phyloP scores from a whole-genome alignment of 1,284 basidiomycete genomes.

The Rhodotorula sp. region DNA sequence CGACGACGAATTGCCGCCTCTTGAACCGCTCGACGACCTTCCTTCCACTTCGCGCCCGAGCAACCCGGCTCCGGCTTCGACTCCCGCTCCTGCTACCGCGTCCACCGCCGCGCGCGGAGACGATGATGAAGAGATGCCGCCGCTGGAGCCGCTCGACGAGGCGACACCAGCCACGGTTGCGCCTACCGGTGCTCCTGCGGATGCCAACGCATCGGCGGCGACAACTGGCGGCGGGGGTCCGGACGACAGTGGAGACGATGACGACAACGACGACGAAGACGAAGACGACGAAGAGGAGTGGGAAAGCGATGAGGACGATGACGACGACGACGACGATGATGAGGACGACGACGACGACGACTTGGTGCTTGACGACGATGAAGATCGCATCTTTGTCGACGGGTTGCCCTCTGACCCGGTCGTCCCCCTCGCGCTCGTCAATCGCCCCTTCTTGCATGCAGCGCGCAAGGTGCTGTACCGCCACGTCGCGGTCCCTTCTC shows the following conservation, averaged over 20 bases:
- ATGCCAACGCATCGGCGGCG: no score
- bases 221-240: not conserved
- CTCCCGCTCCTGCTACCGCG: not conserved
- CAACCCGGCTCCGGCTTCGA: not conserved
- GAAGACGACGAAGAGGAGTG: not conserved
- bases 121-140: conserved; percentile 1
- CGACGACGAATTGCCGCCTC: conserved; percentile 13
- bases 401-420: conserved; percentile 38
- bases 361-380: not conserved
- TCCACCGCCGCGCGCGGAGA: not conserved
- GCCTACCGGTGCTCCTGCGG: not conserved
- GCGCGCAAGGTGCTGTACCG: conserved; percentile 37
- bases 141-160: conserved; percentile 5
- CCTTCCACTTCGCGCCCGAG: not conserved
- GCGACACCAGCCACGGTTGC: not conserved
- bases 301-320: conserved; percentile 12
- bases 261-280: not conserved
- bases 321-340: conserved; percentile 14
- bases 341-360: conserved; percentile 16
- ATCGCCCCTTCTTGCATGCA: conserved; percentile 41
- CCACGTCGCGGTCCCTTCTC: not conserved
- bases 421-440: conserved; percentile 40
- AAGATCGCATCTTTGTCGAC: conserved; percentile 30
- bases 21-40: conserved; percentile 3
- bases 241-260: not conserved